Conservation (phyloP, 202 grass and related monocot species). For the Zoysia matrella region DNA sequence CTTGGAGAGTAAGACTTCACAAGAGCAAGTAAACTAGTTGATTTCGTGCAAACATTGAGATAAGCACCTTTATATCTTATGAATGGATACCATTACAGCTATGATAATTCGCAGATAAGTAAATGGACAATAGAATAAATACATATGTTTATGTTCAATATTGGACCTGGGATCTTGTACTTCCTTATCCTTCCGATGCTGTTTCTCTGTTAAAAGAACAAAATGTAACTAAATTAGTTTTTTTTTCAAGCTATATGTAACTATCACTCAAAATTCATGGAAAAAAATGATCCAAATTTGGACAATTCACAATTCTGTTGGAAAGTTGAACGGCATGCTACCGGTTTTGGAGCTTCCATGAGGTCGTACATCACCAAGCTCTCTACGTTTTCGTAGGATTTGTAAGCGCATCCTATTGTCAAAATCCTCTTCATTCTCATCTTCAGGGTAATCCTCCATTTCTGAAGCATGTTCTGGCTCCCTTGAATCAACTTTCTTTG, state of each 20-base stretch:
- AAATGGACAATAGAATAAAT: slow-evolving; percentile 16
- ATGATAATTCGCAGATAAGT: not conserved
- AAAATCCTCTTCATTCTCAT: slow-evolving; percentile 79
- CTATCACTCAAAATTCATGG: slow-evolving; percentile 6
- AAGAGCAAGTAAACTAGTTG: slow-evolving; percentile 28
- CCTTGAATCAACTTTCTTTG: slow-evolving; percentile 67
- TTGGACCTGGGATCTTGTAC: slow-evolving; percentile 61
- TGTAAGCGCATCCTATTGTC: slow-evolving; percentile 88
- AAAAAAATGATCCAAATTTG: not conserved
- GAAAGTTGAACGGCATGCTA: slow-evolving; percentile 43
- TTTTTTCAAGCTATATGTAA: slow-evolving; percentile 8
- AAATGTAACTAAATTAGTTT: slow-evolving; percentile 20
- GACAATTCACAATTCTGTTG: slow-evolving; percentile 7
- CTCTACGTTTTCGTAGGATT: slow-evolving; percentile 84
- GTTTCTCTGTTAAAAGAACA: slow-evolving; percentile 67
- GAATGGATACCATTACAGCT: not conserved
- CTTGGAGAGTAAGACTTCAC: not conserved
- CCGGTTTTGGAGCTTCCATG: slow-evolving; percentile 61
- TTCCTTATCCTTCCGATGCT: slow-evolving; percentile 59
- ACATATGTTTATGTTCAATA: slow-evolving; percentile 21
- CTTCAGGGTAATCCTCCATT: slow-evolving; percentile 57
- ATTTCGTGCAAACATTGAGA: not conserved
- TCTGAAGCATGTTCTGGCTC: slow-evolving; percentile 47
- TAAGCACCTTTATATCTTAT: slow-evolving; percentile 2
- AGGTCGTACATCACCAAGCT: slow-evolving; percentile 62